Evolutionary conservation across 1,284 basidiomycete species (phyloP).

Genomic region (Rhodotorula sp.): DNA sequence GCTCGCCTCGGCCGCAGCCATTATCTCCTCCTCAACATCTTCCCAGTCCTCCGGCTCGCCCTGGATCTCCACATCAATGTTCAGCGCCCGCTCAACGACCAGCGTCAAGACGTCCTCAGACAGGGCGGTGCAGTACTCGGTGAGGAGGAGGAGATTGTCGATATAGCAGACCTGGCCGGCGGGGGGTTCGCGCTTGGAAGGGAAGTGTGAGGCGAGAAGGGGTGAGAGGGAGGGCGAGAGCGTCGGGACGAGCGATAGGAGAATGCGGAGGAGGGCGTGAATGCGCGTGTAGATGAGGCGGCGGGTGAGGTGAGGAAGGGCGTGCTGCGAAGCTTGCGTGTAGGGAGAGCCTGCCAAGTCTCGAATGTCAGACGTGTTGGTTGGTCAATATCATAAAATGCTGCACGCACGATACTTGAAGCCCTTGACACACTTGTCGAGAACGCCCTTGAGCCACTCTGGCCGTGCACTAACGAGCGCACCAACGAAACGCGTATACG

Average conservation of each 20-base stretch:
- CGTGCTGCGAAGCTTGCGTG: constrained; percentile 28
- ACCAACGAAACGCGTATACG: constrained; percentile 82
- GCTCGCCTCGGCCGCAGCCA: constrained; percentile 54
- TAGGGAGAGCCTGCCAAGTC: constrained; percentile 38
- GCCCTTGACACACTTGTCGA: constrained; percentile 75
- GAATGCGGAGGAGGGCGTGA: constrained; percentile 77
- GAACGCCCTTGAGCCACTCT: constrained; percentile 82
- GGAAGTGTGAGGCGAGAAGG: constrained; percentile 78
- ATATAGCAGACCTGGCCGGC: constrained; percentile 84
- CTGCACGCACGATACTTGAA: constrained; percentile 83
- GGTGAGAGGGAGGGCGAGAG: constrained; percentile 80
- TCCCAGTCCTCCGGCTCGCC: constrained; percentile 91
- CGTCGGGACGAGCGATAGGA: constrained; percentile 85
- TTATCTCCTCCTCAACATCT: constrained; percentile 42
- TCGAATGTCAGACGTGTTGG: too few relatives aligned
- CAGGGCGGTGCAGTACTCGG: constrained; percentile 85
- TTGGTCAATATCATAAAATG: too few relatives aligned
- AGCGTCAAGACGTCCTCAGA: constrained; percentile 77
- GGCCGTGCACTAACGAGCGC: constrained; percentile 90
- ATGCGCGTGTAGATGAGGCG: constrained; percentile 80
- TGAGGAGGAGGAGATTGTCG: constrained; percentile 79
- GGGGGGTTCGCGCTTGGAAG: constrained; percentile 85
- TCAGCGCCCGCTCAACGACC: constrained; percentile 85
- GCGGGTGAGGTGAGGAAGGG: constrained; percentile 64
- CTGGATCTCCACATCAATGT: constrained; percentile 97